Evolutionary conservation across 2,329 filamentous ascomycete species (phyloP), one percentile per base, ranked within the genome.

Genomic region (Fusarium annulatum): DNA sequence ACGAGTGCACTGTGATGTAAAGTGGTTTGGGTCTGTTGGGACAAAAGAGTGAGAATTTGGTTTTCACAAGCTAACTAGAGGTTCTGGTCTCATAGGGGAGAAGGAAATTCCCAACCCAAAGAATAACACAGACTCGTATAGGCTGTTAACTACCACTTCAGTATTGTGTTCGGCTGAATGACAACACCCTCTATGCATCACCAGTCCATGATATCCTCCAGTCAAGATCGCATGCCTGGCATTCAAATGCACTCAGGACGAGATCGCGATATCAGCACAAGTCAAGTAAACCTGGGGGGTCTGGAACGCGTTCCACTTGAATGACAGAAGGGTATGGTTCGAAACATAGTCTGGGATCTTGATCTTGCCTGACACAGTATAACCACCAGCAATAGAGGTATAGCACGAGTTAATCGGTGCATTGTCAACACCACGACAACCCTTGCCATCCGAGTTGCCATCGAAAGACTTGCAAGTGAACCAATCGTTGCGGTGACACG

Each of bases 271-370:
- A 72, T 88, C 86, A 4, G 87, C 86, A 70, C 87, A 89, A 8
- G 82, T 84, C 7, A 88, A 81, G 73, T 88, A 89, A 12, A 88
- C 82, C 79, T 89, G 87, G 1, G 82, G 81, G 0, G 87, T 88
- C 79, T 89, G 86, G 78, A 84, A 88, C 1, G 86, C 84, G 78
- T 89, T 88, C 87, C 87, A 89, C 64, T 85, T 84, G 76, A 87
- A 86, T 0, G 85, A 86, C 1, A 89, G 80, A 28, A 89, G 79
- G 0, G 87, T 89, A 72, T 89, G 87, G 57, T 84, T 81, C 0
- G 86, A 86, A 6, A 79, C 72, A 69, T 85, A 87, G 43, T 87
- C 80, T 2, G 87, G 86, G 34, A 88, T 82, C 76, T 83, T 83
- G 74, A 88, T 83, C 80, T 85, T 84, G 80, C 87, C 87, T 19